These are phyloP conservation scores for Glutinoglossum americanum DNA, from an alignment of 495 filamentous ascomycete genomes.

Conservation along the genomic window DNA sequence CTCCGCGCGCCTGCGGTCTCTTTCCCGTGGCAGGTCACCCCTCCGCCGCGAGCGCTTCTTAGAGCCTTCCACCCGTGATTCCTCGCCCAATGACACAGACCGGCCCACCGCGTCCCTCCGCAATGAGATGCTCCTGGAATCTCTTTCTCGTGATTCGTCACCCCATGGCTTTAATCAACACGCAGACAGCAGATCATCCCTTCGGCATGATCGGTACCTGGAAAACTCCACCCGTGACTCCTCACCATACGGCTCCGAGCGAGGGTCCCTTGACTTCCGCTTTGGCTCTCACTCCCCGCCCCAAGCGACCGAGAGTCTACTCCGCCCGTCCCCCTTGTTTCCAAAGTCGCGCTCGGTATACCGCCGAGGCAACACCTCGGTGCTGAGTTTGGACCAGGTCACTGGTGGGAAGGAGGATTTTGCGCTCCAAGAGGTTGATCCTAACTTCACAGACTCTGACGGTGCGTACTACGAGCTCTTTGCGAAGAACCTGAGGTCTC, in stretches of 20 bases:
- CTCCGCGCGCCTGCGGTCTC: neutral
- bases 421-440: slow-evolving; percentile 40
- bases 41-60: neutral
- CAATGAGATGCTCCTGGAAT: too few species aligned
- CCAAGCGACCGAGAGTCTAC: neutral
- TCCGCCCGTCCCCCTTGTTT: neutral
- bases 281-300: neutral
- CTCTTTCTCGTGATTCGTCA: too few species aligned
- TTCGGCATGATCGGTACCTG: neutral
- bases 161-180: too few species aligned
- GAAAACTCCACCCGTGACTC: neutral
- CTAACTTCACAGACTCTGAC: slow-evolving; percentile 43
- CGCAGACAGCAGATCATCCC: neutral
- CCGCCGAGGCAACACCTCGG: neutral
- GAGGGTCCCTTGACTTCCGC: neutral
- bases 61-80: neutral
- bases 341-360: neutral
- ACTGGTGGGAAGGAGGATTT: slow-evolving; percentile 40
- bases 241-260: neutral
- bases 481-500: slow-evolving; percentile 28
- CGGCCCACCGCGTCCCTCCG: too few species aligned
- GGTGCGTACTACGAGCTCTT: slow-evolving; percentile 35
- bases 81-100: neutral
- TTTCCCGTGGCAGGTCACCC: neutral
- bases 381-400: slow-evolving; percentile 30